Conservation (phyloP, 2,329 filamentous ascomycete species). For the Colletotrichum tropicicola region DNA sequence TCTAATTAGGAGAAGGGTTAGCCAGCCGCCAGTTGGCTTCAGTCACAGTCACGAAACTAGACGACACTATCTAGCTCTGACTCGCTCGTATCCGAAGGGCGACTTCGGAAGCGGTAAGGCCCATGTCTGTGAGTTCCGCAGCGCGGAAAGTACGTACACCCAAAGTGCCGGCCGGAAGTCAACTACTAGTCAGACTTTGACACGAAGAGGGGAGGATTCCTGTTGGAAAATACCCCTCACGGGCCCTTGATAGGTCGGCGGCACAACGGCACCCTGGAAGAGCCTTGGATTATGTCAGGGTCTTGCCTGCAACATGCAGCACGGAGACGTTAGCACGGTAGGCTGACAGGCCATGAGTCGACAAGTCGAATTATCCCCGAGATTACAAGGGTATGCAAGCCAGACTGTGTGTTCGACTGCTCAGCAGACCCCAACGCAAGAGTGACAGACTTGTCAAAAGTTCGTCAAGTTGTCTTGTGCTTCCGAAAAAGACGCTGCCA, state of each 20-base stretch:
- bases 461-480: neutral
- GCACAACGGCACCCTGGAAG: neutral
- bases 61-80: conserved; percentile 17
- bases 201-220: conserved; percentile 7
- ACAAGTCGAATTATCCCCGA: conserved; percentile 31
- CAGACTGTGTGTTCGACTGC: neutral
- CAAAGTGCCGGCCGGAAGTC: conserved; percentile 29
- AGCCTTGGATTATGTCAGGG: conserved; percentile 12
- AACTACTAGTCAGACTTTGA: conserved; percentile 24
- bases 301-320: conserved; percentile 26
- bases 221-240: conserved; percentile 25
- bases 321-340: neutral
- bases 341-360: conserved; percentile 18
- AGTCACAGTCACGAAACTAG: conserved; percentile 12
- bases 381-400: conserved; percentile 18
- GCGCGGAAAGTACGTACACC: conserved; percentile 19
- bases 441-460: conserved; percentile 20
- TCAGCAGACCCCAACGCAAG: conserved; percentile 6
- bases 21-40: conserved; percentile 11
- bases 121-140: conserved; percentile 17
- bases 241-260: neutral
- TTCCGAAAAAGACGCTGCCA: conserved; percentile 22
- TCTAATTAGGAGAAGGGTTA: neutral
- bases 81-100: conserved; percentile 27
- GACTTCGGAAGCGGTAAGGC: conserved; percentile 21